Evolutionary conservation across 108 stramenopile species (phyloP).

Genomic region (Mediolabrus comicus): DNA sequence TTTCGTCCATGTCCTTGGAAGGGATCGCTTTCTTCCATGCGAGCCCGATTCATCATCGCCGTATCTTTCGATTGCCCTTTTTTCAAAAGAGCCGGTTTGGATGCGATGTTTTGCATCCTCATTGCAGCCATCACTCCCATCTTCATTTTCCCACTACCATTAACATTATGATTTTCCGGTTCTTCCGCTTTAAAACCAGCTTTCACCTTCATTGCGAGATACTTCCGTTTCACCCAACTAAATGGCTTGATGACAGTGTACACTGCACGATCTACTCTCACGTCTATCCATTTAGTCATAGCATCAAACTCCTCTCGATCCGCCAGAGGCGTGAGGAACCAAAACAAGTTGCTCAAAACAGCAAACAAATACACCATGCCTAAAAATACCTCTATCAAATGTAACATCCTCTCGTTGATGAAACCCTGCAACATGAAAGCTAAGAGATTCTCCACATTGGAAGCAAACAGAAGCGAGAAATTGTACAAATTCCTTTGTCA

Average conservation of each 20-base stretch:
- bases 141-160: neutral
- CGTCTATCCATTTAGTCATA: neutral
- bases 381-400: slow-evolving; percentile 9
- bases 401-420: neutral
- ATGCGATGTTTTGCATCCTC: no score
- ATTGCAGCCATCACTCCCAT: neutral
- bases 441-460: slow-evolving; percentile 33
- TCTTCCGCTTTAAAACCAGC: neutral
- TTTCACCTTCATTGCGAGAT: neutral
- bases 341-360: slow-evolving; percentile 16
- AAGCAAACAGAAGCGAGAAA: slow-evolving; percentile 38
- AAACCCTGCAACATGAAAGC: slow-evolving; percentile 13
- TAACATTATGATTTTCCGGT: neutral
- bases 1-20: no score
- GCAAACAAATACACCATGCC: slow-evolving; percentile 21
- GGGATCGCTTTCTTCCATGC: no score
- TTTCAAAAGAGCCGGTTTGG: no score
- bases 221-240: neutral
- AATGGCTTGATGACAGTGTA: neutral
- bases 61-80: no score
- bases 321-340: slow-evolving; percentile 24
- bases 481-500: slow-evolving; percentile 28
- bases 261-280: neutral
- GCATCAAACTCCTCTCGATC: slow-evolving; percentile 23
- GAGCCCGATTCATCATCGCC: no score